These are phyloP conservation scores for Cryptococcus sp. DNA, from an alignment of 1,284 basidiomycete genomes.

Conservation along the genomic window DNA sequence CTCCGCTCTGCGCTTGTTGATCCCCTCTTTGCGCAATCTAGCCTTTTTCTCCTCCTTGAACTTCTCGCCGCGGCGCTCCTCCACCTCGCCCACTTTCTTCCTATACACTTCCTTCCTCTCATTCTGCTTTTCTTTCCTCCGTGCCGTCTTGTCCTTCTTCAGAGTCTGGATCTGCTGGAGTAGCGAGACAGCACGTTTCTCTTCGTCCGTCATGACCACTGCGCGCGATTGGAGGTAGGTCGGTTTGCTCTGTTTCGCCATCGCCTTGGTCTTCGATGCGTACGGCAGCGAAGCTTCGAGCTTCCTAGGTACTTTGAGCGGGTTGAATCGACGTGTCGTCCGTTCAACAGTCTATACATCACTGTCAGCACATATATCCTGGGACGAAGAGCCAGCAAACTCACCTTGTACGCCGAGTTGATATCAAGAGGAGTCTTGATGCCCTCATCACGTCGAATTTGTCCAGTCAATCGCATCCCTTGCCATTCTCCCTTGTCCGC, in stretches of 20 bases:
- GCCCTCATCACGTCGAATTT: slow-evolving; percentile 80
- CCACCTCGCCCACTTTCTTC: slow-evolving; percentile 72
- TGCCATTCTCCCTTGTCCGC: slow-evolving; percentile 76
- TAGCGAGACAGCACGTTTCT: slow-evolving; percentile 87
- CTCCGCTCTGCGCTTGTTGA: slow-evolving; percentile 63
- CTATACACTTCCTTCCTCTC: slow-evolving; percentile 63
- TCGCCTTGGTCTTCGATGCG: slow-evolving; percentile 85
- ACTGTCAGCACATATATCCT: neutral
- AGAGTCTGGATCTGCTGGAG: slow-evolving; percentile 94
- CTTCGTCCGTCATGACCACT: slow-evolving; percentile 91
- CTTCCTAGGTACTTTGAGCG: slow-evolving; percentile 83
- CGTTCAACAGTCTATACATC: slow-evolving; percentile 65
- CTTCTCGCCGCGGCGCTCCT: slow-evolving; percentile 67
- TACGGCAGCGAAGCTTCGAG: slow-evolving; percentile 88
- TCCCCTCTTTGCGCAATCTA: slow-evolving; percentile 70
- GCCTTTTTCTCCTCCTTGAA: slow-evolving; percentile 78
- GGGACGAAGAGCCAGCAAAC: slow-evolving; percentile 16
- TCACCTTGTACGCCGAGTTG: slow-evolving; percentile 83
- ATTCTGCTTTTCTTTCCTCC: slow-evolving; percentile 79
- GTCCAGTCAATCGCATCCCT: slow-evolving; percentile 95
- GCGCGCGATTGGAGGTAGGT: slow-evolving; percentile 92
- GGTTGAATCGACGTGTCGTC: slow-evolving; percentile 82
- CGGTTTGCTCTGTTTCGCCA: slow-evolving; percentile 69
- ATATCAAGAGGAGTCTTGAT: slow-evolving; percentile 78
- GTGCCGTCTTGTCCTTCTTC: slow-evolving; percentile 78